Evolutionary conservation across 768 basidiomycete genomes (phyloP), one percentile per base, ranked within the genome.

Genomic region (Naganishia onofrii): DNA sequence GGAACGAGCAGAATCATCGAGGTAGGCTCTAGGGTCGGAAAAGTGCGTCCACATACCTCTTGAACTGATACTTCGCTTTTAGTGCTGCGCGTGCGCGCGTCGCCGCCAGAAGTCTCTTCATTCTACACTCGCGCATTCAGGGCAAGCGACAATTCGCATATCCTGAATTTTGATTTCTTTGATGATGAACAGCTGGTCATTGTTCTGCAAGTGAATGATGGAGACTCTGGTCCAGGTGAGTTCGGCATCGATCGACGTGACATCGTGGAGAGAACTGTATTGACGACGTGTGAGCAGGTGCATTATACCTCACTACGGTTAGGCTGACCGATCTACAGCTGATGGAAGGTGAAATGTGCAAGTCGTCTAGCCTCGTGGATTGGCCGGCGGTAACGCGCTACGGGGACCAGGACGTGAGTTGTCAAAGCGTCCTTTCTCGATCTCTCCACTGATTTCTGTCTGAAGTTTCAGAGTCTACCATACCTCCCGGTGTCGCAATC

Each of bases 111-210:
- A 42, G 60, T 26, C 2, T 63, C 60, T 17, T 13, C 38, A 2
- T 42, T 42, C 19, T 44, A 44, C 42, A 26, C 38, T 10, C 60
- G 38, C 4, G 15, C 60, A 28, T 63, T 42, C 60, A 31, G n/a
- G n/a, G 26, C 23, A 3, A 23, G 26, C n/a, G 42, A 46, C 9
- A 26, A 44, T 26, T 21, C 42, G 6, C 3, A n/a, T 44, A 17
- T 63, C 1, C 15, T 42, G 36, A 63, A 44, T 42, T 29, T 63
- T 23, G 60, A 42, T 42, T 63, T 63, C 32, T 63, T 63, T 26
- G 60, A 63, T 44, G 60, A 63, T 42, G 23, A 63, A 13, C 23
- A 63, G 2, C 23, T 63, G 2, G 60, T 44, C 9, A 36, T 63
- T 13, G 60, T 42, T 15, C 12, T 63, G 17, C 38, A 28, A 13